These are phyloP conservation scores for Avena insularis DNA, from an alignment of 176 grass and related monocot species.

Conservation along the genomic window DNA sequence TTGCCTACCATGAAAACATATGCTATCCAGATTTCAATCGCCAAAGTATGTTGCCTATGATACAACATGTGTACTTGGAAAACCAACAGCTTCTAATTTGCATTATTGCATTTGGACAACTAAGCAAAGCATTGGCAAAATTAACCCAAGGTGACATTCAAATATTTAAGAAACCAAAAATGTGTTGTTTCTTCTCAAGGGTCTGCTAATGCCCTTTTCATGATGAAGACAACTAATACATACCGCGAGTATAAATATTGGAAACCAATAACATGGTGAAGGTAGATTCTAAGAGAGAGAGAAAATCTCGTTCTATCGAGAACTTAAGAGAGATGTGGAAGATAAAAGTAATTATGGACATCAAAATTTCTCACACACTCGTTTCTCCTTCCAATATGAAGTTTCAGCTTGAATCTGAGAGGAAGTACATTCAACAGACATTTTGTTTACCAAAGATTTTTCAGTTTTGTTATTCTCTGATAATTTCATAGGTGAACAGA, in stretches of 20 bases:
- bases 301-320: not conserved
- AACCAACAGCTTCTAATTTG: constrained; percentile 14
- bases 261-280: not conserved
- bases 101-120: constrained; percentile 28
- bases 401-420: constrained; percentile 11
- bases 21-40: constrained; percentile 37
- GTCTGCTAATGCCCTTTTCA: constrained; percentile 13
- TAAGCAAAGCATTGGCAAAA: constrained; percentile 18
- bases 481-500: constrained; percentile 13
- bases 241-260: constrained; percentile 1
- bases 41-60: constrained; percentile 11
- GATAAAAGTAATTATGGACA: not conserved
- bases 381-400: not conserved
- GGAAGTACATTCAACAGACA: constrained; percentile 2
- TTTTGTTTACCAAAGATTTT: constrained; percentile 5
- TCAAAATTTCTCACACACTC: not conserved
- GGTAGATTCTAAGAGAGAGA: not conserved
- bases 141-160: constrained; percentile 21
- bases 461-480: not conserved
- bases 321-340: not conserved
- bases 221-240: constrained; percentile 14
- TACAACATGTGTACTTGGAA: not conserved
- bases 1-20: constrained; percentile 2
- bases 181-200: not conserved
- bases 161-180: constrained; percentile 19